phyloP scores from a whole-genome alignment of 768 basidiomycete genomes.

The Antrodiella citrinella region DNA sequence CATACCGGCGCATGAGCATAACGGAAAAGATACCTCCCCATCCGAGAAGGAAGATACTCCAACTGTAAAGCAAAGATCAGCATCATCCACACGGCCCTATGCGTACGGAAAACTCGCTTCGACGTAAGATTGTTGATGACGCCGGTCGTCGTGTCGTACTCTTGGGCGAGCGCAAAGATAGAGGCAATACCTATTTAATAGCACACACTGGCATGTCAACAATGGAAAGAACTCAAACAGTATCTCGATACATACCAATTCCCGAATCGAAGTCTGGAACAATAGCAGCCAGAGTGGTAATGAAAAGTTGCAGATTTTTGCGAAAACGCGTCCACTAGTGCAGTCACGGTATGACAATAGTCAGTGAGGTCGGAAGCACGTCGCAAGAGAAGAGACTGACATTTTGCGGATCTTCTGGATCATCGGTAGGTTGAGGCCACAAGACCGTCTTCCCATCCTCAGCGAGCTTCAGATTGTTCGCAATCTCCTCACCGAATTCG shows the following conservation, averaged over 20 bases:
- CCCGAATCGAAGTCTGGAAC: constrained; percentile 64
- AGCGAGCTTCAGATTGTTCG: constrained; percentile 48
- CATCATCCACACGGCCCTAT: too few relatives aligned
- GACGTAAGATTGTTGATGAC: constrained; percentile 58
- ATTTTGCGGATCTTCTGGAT: constrained; percentile 59
- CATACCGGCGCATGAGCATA: constrained; percentile 53
- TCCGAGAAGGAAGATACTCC: constrained; percentile 59
- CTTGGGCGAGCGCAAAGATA: constrained; percentile 50
- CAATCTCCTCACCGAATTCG: constrained; percentile 51
- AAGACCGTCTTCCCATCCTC: constrained; percentile 50
- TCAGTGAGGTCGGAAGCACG: background rate
- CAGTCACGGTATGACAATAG: constrained; percentile 9
- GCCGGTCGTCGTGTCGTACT: constrained; percentile 45
- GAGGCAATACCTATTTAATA: constrained; percentile 41
- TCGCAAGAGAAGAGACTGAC: constrained; percentile 19
- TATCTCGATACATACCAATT: constrained; percentile 33
- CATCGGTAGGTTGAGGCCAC: constrained; percentile 63
- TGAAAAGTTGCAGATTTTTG: constrained; percentile 49
- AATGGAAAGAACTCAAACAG: background rate
- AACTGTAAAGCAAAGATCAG: constrained; percentile 31
- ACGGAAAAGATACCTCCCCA: constrained; percentile 58
- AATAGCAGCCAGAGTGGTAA: constrained; percentile 56
- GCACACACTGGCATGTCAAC: too few relatives aligned
- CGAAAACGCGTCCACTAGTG: constrained; percentile 43
- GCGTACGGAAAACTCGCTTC: constrained; percentile 26